phyloP scores from a whole-genome alignment of 2,329 filamentous ascomycete genomes.

The Aspergillus sp. region DNA sequence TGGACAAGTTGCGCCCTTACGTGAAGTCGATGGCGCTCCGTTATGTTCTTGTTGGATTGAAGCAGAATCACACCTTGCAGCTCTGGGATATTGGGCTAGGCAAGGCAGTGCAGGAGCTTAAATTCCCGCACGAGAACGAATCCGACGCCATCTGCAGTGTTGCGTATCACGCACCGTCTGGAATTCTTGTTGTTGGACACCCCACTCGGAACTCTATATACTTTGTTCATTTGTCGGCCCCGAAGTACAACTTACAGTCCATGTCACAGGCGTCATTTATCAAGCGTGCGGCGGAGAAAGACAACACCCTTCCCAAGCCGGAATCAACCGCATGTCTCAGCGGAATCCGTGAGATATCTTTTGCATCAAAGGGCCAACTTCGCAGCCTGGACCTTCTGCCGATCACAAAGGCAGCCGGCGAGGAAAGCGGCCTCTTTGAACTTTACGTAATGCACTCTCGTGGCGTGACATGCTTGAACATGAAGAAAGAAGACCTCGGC shows the following conservation, averaged over 20 bases:
- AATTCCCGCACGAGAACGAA: conserved; percentile 92
- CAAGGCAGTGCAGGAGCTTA: conserved; percentile 95
- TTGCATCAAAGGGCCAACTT: conserved; percentile 79
- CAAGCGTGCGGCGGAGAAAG: conserved; percentile 70
- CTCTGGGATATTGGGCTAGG: conserved; percentile 95
- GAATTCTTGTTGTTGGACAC: conserved; percentile 92
- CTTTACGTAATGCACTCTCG: conserved; percentile 97
- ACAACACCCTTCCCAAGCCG: conserved; percentile 73
- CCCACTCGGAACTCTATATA: conserved; percentile 97
- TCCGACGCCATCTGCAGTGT: conserved; percentile 98
- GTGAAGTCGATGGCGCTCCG: conserved; percentile 84
- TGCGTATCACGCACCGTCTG: conserved; percentile 85
- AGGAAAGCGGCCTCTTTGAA: conserved; percentile 81
- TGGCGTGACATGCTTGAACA: conserved; percentile 84
- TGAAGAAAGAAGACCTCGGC: conserved; percentile 86
- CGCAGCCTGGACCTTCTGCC: conserved; percentile 87
- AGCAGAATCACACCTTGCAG: conserved; percentile 98
- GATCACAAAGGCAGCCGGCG: conserved; percentile 52
- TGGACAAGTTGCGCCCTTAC: conserved; percentile 94
- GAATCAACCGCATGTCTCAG: conserved; percentile 97
- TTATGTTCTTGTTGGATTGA: conserved; percentile 96
- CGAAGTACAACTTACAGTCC: conserved; percentile 78
- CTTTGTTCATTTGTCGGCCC: conserved; percentile 91
- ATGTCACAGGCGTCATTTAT: conserved; percentile 89
- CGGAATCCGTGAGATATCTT: conserved; percentile 92